Percentiles rank a stretch among this genome's conserved stretches.
Evolutionary conservation across 208 protist genomes (phyloP).

Genomic region (Crithidia brevicula): DNA sequence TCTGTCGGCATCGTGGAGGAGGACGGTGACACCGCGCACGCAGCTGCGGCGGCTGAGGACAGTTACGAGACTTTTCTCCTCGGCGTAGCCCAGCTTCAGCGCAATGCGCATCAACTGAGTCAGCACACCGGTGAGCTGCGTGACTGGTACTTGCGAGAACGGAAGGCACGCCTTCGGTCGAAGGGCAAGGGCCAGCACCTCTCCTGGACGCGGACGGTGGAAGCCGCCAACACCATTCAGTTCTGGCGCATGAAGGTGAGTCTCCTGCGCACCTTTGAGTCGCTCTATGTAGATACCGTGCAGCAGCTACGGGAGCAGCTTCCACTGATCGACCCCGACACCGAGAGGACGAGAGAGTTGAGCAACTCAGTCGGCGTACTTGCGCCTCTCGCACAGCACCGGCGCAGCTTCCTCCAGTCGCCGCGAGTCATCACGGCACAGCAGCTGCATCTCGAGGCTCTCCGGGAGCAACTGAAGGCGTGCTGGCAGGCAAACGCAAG

Average conservation of each 20-base stretch:
- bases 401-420: slow-evolving; percentile 11
- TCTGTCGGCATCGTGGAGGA: slow-evolving; percentile 2
- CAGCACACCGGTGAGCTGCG: slow-evolving; percentile 11
- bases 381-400: background rate
- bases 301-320: slow-evolving; percentile 5
- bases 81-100: slow-evolving; percentile 15
- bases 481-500: slow-evolving; percentile 28
- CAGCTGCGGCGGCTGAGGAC: background rate
- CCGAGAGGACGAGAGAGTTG: background rate
- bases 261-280: slow-evolving; percentile 23
- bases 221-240: slow-evolving; percentile 36
- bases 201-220: slow-evolving; percentile 32
- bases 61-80: slow-evolving; percentile 18
- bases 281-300: slow-evolving; percentile 17
- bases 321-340: slow-evolving; percentile 6
- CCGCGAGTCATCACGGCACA: slow-evolving; percentile 13
- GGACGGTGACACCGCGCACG: background rate
- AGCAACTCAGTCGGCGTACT: background rate
- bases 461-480: slow-evolving; percentile 16
- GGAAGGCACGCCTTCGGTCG: slow-evolving; percentile 12
- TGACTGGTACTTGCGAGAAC: slow-evolving; percentile 21
- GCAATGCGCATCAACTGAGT: slow-evolving; percentile 10
- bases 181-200: slow-evolving; percentile 28
- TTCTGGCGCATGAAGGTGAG: slow-evolving; percentile 35
- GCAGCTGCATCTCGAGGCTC: slow-evolving; percentile 16